Evolutionary conservation across 805 yeast genomes (phyloP), one percentile per base, ranked within the genome.

Genomic region (Ogataea neopini): DNA sequence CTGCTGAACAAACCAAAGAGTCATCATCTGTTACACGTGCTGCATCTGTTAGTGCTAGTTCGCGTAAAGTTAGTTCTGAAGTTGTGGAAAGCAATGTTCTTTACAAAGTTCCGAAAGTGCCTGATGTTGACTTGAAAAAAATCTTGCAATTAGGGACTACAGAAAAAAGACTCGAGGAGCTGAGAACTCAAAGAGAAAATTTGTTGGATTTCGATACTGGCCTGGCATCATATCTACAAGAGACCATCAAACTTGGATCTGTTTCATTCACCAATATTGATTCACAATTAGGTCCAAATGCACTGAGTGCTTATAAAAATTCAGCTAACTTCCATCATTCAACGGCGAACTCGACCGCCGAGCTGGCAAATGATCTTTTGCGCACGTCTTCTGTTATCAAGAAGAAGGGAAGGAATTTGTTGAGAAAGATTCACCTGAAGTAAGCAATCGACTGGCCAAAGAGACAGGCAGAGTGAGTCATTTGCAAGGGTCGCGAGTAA

Each of bases 261-360:
- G 46, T 44, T n/a, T 44, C 55, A 19, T 45, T 51, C 44, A 33
- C 47, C 18, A 49, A 29, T 33, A 51, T 43, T 19, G 64, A 60
- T 23, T 42, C 57, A 18, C 53, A 50, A 23, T 26, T 76, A 42
- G 82, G 83, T 0, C 72, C 72, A 15, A 76, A 81, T 51, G 90
- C 85, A 2, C 69, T 77, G 25, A 80, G 76, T 45, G 89, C 88
- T 1, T 84, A 83, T 61, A 81, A 79, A 32, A 81, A 83, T 57
- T 86, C 87, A 1, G 72, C 79, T 6, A 79, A 66, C 10, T 49
- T 30, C 46, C 56, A 54, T 14, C 48, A 45, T 36, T 45, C 56
- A n/a, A 40, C 43, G 32, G 45, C 51, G 5, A 45, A 48, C 18
- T 39, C 54, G 18, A 70, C 73, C 44, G 62, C 71, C 2, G 72